Evolutionary conservation across 2,329 filamentous ascomycete genomes (phyloP), one percentile per base, ranked within the genome.

Genomic region (Diaporthe citrichinensis): DNA sequence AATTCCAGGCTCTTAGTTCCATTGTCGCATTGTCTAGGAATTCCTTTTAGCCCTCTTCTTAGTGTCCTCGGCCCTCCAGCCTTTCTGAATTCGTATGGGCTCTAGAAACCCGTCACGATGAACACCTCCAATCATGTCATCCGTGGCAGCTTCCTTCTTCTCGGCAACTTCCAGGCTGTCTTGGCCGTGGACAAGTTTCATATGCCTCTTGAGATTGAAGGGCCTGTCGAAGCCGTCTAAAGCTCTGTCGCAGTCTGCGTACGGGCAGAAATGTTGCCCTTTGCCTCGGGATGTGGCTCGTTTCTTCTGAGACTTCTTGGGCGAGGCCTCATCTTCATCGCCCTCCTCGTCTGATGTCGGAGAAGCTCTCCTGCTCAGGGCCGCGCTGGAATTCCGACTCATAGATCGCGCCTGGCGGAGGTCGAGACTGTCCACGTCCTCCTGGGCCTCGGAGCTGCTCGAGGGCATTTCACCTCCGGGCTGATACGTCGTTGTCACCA

Each of bases 21-120:
- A 31, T 46, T 39, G 55, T 5, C 36, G 39, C 41, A 44, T 62
- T 49, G 20, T 53, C 36, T 44, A 57, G 36, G 61, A 25, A 23
- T 20, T 67, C n/a, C 17, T 72, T 25, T 20, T 28, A 3, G 72
- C 75, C 73, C 74, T 77, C 78, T 72, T 77, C 78, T 65, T 76
- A 39, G 44, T 72, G 69, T 86, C 85, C 46, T 81, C 83, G 2
- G 81, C 85, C 55, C 87, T 82, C 89, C 88, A 91, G 0, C 88
- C 89, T 58, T 80, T 83, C 9, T 86, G 83, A 0, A 85, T 82
- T 74, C 85, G 84, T 71, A 94, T 87, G 5, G 89, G 88, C 80
- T 86, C 85, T 79, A 95, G 78, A 79, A 93, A 95, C 0, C 93
- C 91, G 81, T 95, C 93, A 1, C 91, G 88, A 79, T 94, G 93